A percentile compares a stretch with the other conserved stretches of the same genome.
These are phyloP conservation scores for Musa beccarii DNA, from an alignment of 176 grass and related monocot genomes.

Conservation along the genomic window DNA sequence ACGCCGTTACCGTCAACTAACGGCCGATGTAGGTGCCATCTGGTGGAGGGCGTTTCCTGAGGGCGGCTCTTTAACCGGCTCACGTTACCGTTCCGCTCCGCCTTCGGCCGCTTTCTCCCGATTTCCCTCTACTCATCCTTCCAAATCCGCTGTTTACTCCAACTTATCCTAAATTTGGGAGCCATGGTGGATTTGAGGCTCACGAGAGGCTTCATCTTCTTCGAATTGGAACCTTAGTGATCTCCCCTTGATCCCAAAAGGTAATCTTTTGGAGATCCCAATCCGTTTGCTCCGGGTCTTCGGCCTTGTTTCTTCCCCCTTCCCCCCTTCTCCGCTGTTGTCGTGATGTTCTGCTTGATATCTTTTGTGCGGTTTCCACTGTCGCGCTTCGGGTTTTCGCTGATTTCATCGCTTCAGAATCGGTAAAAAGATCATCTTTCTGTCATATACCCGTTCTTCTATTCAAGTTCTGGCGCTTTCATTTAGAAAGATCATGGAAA, in stretches of 20 bases:
- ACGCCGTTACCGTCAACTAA: neutral
- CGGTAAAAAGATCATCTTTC: too few species aligned
- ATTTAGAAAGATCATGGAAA: neutral
- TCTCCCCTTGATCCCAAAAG: slow-evolving; percentile 2
- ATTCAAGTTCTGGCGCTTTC: neutral
- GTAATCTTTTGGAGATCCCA: neutral
- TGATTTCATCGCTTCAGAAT: too few species aligned
- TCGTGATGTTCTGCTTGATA: too few species aligned
- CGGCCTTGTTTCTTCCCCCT: neutral
- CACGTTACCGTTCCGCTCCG: slow-evolving; percentile 4
- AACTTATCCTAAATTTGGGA: too few species aligned
- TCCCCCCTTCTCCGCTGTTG: too few species aligned
- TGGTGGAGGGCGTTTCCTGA: slow-evolving; percentile 40
- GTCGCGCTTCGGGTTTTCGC: too few species aligned
- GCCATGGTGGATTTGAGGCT: neutral
- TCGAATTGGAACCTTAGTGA: neutral
- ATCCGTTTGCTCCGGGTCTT: neutral
- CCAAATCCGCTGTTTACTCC: neutral
- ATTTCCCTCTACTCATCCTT: neutral
- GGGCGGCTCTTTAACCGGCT: slow-evolving; percentile 32
- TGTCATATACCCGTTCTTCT: neutral
- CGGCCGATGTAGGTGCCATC: slow-evolving; percentile 35
- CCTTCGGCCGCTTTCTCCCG: slow-evolving; percentile 8
- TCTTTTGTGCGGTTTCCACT: too few species aligned
- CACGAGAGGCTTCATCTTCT: neutral